Conservation (phyloP, 371 early-diverging fungal genomes). For the Batkoa obscura region DNA sequence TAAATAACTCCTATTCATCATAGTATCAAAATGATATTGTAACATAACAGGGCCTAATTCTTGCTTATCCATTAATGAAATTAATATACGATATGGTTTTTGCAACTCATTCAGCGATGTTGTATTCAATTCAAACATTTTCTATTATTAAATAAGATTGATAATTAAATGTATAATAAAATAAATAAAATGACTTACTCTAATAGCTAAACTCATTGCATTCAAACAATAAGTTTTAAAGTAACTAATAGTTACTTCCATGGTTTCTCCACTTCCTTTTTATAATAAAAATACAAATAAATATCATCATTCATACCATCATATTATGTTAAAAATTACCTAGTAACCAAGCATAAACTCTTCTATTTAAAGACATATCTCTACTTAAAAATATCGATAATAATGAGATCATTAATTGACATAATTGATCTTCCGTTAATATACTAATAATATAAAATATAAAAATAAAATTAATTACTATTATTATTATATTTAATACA, state of each 20-base stretch:
- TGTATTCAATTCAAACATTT: not conserved
- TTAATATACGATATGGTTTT: conserved; percentile 54
- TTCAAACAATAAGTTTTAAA: conserved; percentile 20
- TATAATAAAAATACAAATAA: not conserved
- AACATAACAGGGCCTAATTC: conserved; percentile 63
- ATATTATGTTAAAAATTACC: conserved; percentile 23
- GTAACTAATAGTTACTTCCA: conserved; percentile 15
- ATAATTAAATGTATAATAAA: no score
- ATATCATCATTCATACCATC: not conserved
- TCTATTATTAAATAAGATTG: not conserved
- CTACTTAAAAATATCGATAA: conserved; percentile 62
- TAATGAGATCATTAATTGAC: conserved; percentile 42
- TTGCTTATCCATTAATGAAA: conserved; percentile 70
- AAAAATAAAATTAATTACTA: not conserved
- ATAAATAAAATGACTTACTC: conserved; percentile 8
- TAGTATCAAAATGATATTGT: conserved; percentile 18
- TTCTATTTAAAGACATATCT: conserved; percentile 85
- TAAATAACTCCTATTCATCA: not conserved
- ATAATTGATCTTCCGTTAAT: conserved; percentile 38
- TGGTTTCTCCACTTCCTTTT: conserved; percentile 9
- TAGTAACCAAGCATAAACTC: conserved; percentile 78
- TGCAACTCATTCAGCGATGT: conserved; percentile 27
- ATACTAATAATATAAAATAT: conserved; percentile 16
- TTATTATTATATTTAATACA: no score
- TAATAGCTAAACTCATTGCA: conserved; percentile 15